Conservation (phyloP, 495 filamentous ascomycete genomes). For the Podospora bellae-mahoneyi region DNA sequence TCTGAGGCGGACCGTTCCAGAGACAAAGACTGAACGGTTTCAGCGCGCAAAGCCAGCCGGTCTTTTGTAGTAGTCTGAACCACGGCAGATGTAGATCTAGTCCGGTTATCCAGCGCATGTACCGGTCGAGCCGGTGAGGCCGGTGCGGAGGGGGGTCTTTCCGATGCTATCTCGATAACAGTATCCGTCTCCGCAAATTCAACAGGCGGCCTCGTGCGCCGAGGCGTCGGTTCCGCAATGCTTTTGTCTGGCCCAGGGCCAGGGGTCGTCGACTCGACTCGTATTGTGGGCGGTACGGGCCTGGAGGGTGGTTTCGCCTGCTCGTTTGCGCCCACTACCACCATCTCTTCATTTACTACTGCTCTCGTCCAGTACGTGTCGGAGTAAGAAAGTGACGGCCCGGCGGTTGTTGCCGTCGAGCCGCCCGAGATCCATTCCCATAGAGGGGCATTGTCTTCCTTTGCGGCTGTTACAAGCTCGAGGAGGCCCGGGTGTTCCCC, state of each 20-base stretch:
- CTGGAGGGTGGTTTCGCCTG: conserved; percentile 10
- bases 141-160: neutral
- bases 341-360: conserved; percentile 34
- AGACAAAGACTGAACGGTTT: conserved; percentile 24
- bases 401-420: neutral
- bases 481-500: conserved; percentile 19
- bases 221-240: neutral
- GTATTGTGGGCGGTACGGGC: neutral
- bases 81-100: conserved; percentile 17
- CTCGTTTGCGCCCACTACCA: conserved; percentile 42
- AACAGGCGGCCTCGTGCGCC: neutral
- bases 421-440: conserved; percentile 33
- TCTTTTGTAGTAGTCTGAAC: conserved; percentile 10
- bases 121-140: neutral
- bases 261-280: neutral
- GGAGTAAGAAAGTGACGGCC: conserved; percentile 25
- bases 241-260: neutral
- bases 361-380: conserved; percentile 40
- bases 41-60: conserved; percentile 13
- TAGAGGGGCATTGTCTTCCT: conserved; percentile 24
- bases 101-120: neutral
- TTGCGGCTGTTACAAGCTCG: conserved; percentile 20
- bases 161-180: neutral
- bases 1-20: conserved; percentile 28
- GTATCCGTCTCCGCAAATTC: neutral